phyloP scores from a whole-genome alignment of 2,329 filamentous ascomycete species.

The Apiospora marii region DNA sequence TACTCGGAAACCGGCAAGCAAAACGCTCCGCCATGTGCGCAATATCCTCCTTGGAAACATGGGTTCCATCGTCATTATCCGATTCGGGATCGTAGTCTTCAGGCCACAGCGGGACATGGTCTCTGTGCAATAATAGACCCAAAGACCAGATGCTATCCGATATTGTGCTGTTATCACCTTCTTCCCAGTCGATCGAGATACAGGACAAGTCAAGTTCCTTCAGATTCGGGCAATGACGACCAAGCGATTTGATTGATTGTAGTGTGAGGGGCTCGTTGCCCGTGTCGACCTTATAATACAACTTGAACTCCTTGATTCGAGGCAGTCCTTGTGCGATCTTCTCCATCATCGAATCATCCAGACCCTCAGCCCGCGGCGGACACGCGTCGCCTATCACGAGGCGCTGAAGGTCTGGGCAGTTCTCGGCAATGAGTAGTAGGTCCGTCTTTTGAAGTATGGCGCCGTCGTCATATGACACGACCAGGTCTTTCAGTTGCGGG shows the following conservation, averaged over 20 bases:
- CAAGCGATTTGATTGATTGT: conserved; percentile 16
- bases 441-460: not conserved
- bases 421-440: conserved; percentile 1
- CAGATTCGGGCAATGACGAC: not conserved
- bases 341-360: conserved; percentile 20
- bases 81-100: not conserved
- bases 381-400: not conserved
- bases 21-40: not conserved
- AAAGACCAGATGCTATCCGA: conserved; percentile 1
- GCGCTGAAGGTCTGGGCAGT: not conserved
- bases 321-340: not conserved
- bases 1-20: not conserved
- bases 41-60: not conserved
- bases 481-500: not conserved
- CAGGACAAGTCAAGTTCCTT: not conserved
- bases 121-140: not conserved
- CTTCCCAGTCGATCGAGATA: conserved; percentile 11
- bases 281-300: not conserved
- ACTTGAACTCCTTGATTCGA: not conserved
- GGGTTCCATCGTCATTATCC: not conserved
- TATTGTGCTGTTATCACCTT: not conserved
- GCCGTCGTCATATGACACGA: not conserved
- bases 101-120: not conserved
- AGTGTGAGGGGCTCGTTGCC: not conserved
- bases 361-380: not conserved